phyloP scores from a whole-genome alignment of 129 eudicot species.

The Ambrosia artemisiifolia region DNA sequence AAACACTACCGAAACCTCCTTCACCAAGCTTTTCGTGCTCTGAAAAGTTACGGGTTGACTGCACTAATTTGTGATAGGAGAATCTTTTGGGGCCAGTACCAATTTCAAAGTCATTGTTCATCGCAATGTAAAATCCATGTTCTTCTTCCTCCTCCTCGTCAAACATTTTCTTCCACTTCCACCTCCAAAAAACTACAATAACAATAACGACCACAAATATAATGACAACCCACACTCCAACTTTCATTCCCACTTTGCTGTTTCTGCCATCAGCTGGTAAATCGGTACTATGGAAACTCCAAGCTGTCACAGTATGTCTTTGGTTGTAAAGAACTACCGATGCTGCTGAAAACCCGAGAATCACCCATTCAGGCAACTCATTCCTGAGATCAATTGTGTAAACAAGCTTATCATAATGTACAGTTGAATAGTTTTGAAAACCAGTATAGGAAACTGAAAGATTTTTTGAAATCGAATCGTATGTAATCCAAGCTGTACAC shows the following conservation, averaged over 20 bases:
- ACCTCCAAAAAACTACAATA: not conserved
- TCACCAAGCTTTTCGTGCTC: not conserved
- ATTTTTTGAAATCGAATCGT: not conserved
- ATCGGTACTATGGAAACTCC: not conserved
- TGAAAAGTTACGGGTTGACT: not conserved
- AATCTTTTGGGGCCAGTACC: not conserved
- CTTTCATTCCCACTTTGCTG: not conserved
- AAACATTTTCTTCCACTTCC: not conserved
- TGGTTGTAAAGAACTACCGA: not conserved
- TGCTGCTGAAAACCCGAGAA: not conserved
- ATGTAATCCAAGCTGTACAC: not conserved
- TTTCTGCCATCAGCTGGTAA: not conserved
- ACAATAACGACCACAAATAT: not conserved
- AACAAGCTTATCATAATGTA: not conserved
- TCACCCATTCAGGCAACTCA: not conserved
- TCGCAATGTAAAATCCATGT: not conserved
- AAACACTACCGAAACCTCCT: not conserved
- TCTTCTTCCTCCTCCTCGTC: not conserved
- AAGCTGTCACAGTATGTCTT: not conserved
- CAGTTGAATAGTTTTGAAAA: not conserved
- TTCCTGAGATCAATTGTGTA: not conserved
- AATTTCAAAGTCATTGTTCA: constrained; percentile 2
- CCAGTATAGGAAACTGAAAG: not conserved
- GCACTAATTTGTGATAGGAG: not conserved
- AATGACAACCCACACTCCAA: not conserved